Evolutionary conservation across 345 rosid genomes (phyloP).

Genomic region (Mercurialis annua): DNA sequence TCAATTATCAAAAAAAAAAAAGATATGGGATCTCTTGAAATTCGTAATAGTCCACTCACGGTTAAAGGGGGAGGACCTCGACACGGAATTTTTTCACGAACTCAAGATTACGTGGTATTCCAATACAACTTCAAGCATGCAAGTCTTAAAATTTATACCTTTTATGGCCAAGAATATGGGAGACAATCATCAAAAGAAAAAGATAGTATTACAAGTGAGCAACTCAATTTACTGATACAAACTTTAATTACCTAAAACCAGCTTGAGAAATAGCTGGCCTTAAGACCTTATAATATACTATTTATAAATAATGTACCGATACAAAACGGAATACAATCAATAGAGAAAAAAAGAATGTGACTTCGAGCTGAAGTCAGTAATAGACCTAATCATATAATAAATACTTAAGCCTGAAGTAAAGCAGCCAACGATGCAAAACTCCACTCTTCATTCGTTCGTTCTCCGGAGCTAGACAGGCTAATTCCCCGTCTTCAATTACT

Average conservation of each 20-base stretch:
- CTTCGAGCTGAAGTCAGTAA: slow-evolving; percentile 51
- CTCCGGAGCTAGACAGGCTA: slow-evolving; percentile 13
- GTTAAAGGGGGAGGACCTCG: too few species aligned
- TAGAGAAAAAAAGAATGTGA: slow-evolving; percentile 43
- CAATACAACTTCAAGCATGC: too few species aligned
- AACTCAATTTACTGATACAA: background rate
- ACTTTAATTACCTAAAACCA: slow-evolving; percentile 2
- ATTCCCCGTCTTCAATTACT: background rate
- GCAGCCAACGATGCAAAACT: slow-evolving; percentile 20
- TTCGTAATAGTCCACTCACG: too few species aligned
- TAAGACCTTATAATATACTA: background rate
- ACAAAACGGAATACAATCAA: slow-evolving; percentile 18
- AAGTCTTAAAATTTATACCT: too few species aligned
- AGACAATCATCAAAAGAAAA: background rate
- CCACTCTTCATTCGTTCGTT: slow-evolving; percentile 20
- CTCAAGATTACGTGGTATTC: too few species aligned
- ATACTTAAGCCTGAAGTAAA: slow-evolving; percentile 1
- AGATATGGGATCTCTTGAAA: too few species aligned
- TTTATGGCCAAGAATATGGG: background rate
- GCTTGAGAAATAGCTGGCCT: slow-evolving; percentile 15
- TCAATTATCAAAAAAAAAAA: too few species aligned
- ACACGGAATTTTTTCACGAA: too few species aligned
- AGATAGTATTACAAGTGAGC: background rate
- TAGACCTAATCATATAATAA: background rate
- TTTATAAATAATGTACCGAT: background rate